phyloP scores from a whole-genome alignment of 176 grass and related monocot genomes.

The Avena sativa region DNA sequence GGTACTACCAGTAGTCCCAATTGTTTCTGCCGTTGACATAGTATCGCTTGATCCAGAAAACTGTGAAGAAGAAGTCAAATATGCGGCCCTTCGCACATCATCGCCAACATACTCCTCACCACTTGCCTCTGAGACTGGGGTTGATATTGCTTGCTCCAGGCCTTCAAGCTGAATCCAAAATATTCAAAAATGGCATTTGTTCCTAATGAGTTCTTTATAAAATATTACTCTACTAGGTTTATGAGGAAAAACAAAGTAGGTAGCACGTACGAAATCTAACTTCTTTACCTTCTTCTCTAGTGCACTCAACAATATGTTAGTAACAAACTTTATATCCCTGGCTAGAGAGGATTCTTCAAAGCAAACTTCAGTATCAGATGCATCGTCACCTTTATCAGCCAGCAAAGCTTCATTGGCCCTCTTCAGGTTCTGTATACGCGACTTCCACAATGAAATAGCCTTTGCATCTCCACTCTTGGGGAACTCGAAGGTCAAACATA shows the following conservation, averaged over 20 bases:
- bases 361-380: conserved; percentile 41
- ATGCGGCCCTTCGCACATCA: conserved; percentile 30
- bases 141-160: conserved; percentile 14
- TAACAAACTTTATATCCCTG: conserved; percentile 65
- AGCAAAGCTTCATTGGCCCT: not conserved
- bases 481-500: conserved; percentile 69
- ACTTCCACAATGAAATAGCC: conserved; percentile 68
- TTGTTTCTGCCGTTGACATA: conserved; percentile 9
- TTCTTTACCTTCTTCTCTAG: conserved; percentile 89
- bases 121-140: conserved; percentile 42
- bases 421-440: conserved; percentile 20
- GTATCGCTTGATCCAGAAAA: conserved; percentile 60
- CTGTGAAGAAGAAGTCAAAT: conserved; percentile 54
- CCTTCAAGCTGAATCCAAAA: conserved; percentile 53
- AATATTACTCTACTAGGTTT: not conserved
- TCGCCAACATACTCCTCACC: conserved; percentile 37
- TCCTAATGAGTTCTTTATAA: not conserved
- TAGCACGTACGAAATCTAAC: not conserved
- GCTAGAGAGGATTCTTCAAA: conserved; percentile 48
- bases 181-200: not conserved
- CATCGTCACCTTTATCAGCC: conserved; percentile 14
- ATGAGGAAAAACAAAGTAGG: not conserved
- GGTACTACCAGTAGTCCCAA: conserved; percentile 23
- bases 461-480: conserved; percentile 57
- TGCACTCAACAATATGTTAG: conserved; percentile 61